These are phyloP conservation scores for Gaeumannomyces tritici DNA, from an alignment of 2,329 filamentous ascomycete species.

Conservation along the genomic window DNA sequence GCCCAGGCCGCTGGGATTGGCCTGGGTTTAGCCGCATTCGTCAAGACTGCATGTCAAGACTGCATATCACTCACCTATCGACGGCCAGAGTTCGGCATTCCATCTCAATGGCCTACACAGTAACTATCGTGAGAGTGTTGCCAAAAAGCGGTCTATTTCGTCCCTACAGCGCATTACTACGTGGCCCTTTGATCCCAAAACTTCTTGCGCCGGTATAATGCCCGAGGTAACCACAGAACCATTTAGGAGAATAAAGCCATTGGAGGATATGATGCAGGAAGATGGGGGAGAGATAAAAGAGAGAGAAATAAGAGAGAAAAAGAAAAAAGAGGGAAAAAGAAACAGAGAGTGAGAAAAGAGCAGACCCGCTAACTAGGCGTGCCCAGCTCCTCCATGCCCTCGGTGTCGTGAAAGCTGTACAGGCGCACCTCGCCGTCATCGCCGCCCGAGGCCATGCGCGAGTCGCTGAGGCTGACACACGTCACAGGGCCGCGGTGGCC, in stretches of 20 bases:
- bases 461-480: constrained; percentile 85
- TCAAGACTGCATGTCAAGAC: too few relatives aligned
- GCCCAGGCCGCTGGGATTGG: neutral
- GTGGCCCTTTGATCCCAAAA: too few relatives aligned
- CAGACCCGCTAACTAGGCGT: constrained; percentile 32
- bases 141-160: too few relatives aligned
- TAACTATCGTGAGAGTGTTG: too few relatives aligned
- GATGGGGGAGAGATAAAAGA: neutral
- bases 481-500: constrained; percentile 88
- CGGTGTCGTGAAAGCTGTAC: constrained; percentile 59
- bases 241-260: neutral
- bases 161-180: too few relatives aligned
- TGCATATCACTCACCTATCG: too few relatives aligned
- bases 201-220: too few relatives aligned
- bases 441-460: constrained; percentile 79
- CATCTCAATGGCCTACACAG: too few relatives aligned
- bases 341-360: constrained; percentile 2
- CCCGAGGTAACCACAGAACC: too few relatives aligned
- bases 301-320: neutral
- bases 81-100: too few relatives aligned
- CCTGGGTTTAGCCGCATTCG: neutral
- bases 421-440: constrained; percentile 89
- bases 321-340: neutral
- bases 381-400: constrained; percentile 33
- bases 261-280: neutral